Base-by-base conservation (phyloP, 352 stramenopile genomes). In the Plasmopara viticola region DNA sequence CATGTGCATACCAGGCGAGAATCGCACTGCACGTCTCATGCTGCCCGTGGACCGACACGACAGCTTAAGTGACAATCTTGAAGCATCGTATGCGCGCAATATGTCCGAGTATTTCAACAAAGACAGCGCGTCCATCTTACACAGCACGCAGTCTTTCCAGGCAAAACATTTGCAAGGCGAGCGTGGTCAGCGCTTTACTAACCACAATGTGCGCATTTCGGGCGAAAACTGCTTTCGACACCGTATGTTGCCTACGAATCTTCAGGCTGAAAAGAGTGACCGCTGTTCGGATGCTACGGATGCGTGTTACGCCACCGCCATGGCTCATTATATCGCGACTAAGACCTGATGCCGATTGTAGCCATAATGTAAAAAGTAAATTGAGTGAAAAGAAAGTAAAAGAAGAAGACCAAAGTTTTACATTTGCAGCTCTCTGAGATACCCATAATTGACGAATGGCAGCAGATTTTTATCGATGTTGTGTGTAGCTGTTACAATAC, bases 1-100 rank as follows among this genome's bases (percentile, higher is more conserved):
- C 62, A 74, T 68, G 63, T 70, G 70, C 63, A 84, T 84, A 68
- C 74, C 73, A 29, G 70, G 73, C 53, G 73, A 84, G 59, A 65
- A 81, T 43, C 58, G 70, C 48, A 68, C 57, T 43, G 65, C 60
- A 53, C 64, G 70, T 51, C 62, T 48, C 40, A 57, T 66, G 53
- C 63, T 84, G 40, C 68, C 68, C 17, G 66, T 75, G 43, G 58
- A 84, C 60, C 51, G 51, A 13, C 57, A 44, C 17, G 70, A 78
- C 53, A 64, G 53, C 54, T 71, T 53, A 44, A 78, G 60, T 51
- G 65, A 81, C 56, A 58, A 49, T 17, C 59, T 68, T 37, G 70
- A 84, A 38, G 52, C 40, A 28, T 30, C 39, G 14, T 69, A 69
- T 37, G 61, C 56, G 14, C 52, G 42, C 15, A 69, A 58, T 39